phyloP scores from a whole-genome alignment of 805 yeast genomes.

The Saccharomycopsis oosterbeekiorum region DNA sequence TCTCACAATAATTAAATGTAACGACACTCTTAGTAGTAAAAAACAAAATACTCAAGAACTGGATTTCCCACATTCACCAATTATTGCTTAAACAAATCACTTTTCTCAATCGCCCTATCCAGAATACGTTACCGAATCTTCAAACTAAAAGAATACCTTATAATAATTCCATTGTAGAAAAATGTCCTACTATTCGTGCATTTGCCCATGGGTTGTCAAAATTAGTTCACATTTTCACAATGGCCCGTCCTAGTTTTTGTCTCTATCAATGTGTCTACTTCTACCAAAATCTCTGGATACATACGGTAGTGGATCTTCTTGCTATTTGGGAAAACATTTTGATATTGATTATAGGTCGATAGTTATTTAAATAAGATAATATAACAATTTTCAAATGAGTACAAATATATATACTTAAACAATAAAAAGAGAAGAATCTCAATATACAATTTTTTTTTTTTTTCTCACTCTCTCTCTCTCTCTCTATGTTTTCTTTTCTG shows the following conservation, averaged over 20 bases:
- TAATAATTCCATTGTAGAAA: too few relatives aligned
- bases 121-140: too few relatives aligned
- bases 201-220: neutral
- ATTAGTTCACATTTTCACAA: neutral
- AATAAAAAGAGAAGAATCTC: neutral
- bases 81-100: too few relatives aligned
- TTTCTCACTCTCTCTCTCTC: too few relatives aligned
- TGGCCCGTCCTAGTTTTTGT: neutral
- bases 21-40: too few relatives aligned
- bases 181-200: too few relatives aligned
- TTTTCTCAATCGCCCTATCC: too few relatives aligned
- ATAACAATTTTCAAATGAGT: neutral
- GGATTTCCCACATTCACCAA: too few relatives aligned
- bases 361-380: neutral
- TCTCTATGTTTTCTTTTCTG: too few relatives aligned
- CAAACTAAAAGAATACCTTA: too few relatives aligned
- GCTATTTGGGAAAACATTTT: constrained; percentile 18
- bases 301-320: constrained; percentile 16
- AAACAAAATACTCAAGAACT: too few relatives aligned
- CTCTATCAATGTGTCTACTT: neutral
- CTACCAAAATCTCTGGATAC: neutral
- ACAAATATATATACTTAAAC: neutral
- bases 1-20: too few relatives aligned
- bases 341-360: neutral
- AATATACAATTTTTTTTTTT: neutral